A percentile compares a stretch with the other conserved stretches of the same genome.
phyloP scores from a whole-genome alignment of 2,329 filamentous ascomycete species.

The Cladophialophora psammophila region DNA sequence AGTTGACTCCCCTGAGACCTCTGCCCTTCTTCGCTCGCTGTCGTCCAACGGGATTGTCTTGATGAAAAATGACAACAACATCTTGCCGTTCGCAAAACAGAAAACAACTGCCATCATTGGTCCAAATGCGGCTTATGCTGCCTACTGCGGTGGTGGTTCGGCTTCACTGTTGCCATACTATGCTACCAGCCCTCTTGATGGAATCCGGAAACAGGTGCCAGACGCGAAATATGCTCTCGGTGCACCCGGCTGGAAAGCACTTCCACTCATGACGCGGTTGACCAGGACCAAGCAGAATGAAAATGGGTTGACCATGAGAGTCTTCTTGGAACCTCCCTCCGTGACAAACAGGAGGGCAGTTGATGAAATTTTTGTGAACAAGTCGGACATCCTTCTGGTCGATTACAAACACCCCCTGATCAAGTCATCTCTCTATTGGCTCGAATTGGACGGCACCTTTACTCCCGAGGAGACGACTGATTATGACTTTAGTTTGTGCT shows the following conservation, averaged over 20 bases:
- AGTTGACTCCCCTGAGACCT: slow-evolving; percentile 67
- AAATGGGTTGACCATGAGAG: slow-evolving; percentile 67
- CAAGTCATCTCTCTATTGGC: slow-evolving; percentile 63
- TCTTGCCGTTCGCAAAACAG: slow-evolving; percentile 64
- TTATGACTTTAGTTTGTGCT: slow-evolving; percentile 72
- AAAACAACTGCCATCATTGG: slow-evolving; percentile 62
- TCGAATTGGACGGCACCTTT: slow-evolving; percentile 67
- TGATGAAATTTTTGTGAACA: slow-evolving; percentile 56
- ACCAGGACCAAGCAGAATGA: slow-evolving; percentile 62
- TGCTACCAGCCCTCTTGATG: slow-evolving; percentile 54
- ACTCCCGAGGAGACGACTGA: slow-evolving; percentile 66
- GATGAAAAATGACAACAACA: slow-evolving; percentile 71
- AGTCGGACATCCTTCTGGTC: slow-evolving; percentile 59
- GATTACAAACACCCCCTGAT: slow-evolving; percentile 62
- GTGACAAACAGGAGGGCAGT: slow-evolving; percentile 58
- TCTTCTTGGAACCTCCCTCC: slow-evolving; percentile 66
- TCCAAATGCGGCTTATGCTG: slow-evolving; percentile 58
- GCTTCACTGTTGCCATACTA: slow-evolving; percentile 61
- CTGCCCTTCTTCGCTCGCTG: slow-evolving; percentile 68
- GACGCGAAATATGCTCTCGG: slow-evolving; percentile 64
- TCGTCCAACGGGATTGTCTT: slow-evolving; percentile 75
- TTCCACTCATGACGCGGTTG: slow-evolving; percentile 64
- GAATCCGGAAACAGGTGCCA: slow-evolving; percentile 48
- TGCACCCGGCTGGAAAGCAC: slow-evolving; percentile 69
- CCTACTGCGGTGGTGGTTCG: slow-evolving; percentile 69